Evolutionary conservation across 495 filamentous ascomycete genomes (phyloP), one percentile per base, ranked within the genome.

Genomic region (Xylaria nigripes): DNA sequence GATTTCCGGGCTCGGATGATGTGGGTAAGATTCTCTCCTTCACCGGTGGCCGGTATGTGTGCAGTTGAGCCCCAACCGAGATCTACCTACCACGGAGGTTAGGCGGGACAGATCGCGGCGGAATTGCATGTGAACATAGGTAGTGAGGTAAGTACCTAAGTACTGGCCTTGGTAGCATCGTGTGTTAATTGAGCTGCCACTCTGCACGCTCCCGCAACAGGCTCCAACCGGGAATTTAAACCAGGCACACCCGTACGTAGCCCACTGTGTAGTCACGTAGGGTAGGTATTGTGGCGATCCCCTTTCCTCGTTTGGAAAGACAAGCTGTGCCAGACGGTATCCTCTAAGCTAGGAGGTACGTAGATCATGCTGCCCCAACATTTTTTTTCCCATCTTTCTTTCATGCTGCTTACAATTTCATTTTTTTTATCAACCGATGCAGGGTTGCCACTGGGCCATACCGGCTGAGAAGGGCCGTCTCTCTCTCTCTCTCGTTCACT

Each of bases 11-110:
- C 19, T 36, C 45, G 12, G 2, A 29, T 45, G 22, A 32, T 40
- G 36, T 40, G 36, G 34, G 51, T 36, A 36, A n/a, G 40, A 27
- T 22, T 16, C 29, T 6, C 19, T 42, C 19, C 29, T 30, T 6
- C 29, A 30, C 44, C 21, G 36, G n/a, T 25, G n/a, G 41, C 51
- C 51, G 51, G 44, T 48, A 43, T 42, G 24, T 13, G 44, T 48
- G 34, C 44, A 32, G 51, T 48, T 48, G 32, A 48, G 29, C 51
- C 51, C 51, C 45, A 42, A 32, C 30, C 16, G 22, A 45, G 22
- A 48, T 48, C 44, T n/a, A 30, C 5, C 16, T 29, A 21, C 46
- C 18, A 18, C 13, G 8, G 6, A 36, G 4, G 10, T 36, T 8
- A 3, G 12, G 18, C 18, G 29, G 44, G 29, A 7, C 13, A 18